phyloP scores from a whole-genome alignment of 2,329 filamentous ascomycete genomes.

The Phialocephala subalpina region DNA sequence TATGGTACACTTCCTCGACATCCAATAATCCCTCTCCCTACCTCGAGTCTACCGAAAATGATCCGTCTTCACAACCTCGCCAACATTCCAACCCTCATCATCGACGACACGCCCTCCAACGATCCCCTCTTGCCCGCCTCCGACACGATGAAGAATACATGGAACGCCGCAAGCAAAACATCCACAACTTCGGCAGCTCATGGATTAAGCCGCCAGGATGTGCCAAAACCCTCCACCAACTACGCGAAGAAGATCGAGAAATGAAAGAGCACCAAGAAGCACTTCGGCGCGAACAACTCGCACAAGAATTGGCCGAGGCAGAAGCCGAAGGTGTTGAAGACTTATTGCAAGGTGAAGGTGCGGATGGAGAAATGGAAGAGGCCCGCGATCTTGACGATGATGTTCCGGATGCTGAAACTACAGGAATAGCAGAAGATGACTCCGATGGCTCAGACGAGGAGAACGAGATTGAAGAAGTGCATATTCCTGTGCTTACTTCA shows the following conservation, averaged over 20 bases:
- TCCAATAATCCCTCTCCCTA: slow-evolving; percentile 46
- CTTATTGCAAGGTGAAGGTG: slow-evolving; percentile 44
- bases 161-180: slow-evolving; percentile 78
- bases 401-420: slow-evolving; percentile 62
- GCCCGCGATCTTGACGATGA: slow-evolving; percentile 74
- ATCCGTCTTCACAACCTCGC: slow-evolving; percentile 23
- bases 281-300: slow-evolving; percentile 72
- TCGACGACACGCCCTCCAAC: slow-evolving; percentile 57
- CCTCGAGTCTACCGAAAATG: slow-evolving; percentile 41
- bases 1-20: slow-evolving; percentile 75
- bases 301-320: slow-evolving; percentile 77
- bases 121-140: slow-evolving; percentile 73
- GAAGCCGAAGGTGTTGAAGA: slow-evolving; percentile 57
- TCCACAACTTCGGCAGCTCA: slow-evolving; percentile 84
- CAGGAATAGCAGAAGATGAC: slow-evolving; percentile 49
- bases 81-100: slow-evolving; percentile 41
- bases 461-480: slow-evolving; percentile 45
- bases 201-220: slow-evolving; percentile 94
- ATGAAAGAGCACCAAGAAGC: slow-evolving; percentile 84
- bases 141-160: slow-evolving; percentile 80
- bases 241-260: slow-evolving; percentile 89
- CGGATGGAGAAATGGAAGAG: slow-evolving; percentile 54
- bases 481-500: slow-evolving; percentile 41
- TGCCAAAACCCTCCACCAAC: slow-evolving; percentile 86
- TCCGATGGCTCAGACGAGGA: slow-evolving; percentile 50